Conservation (phyloP, 176 grass and related monocot genomes). For the Avena atlantica region DNA sequence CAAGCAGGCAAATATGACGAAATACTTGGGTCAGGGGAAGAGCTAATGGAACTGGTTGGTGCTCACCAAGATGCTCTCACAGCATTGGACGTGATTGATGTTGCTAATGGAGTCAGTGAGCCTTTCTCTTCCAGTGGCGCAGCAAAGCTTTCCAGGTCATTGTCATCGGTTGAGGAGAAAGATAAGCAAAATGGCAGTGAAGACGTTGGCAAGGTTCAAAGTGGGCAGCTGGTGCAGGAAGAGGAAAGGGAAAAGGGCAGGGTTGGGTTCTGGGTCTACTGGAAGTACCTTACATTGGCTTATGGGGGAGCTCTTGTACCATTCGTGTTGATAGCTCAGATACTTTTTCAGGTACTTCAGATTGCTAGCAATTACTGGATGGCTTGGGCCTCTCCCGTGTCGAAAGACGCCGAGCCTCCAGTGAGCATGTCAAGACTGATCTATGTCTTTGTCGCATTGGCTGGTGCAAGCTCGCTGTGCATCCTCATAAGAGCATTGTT, state of each 20-base stretch:
- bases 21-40: constrained; percentile 65
- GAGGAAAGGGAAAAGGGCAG: constrained; percentile 93
- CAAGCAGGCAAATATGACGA: constrained; percentile 77
- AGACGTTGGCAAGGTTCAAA: constrained; percentile 32
- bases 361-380: constrained; percentile 97
- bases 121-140: constrained; percentile 10
- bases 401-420: constrained; percentile 57
- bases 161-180: constrained; percentile 34
- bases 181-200: constrained; percentile 43
- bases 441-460: constrained; percentile 69
- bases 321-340: constrained; percentile 67
- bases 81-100: constrained; percentile 46
- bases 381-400: constrained; percentile 78
- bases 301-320: constrained; percentile 81
- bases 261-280: constrained; percentile 88
- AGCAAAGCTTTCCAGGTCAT: constrained; percentile 12
- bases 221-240: constrained; percentile 84
- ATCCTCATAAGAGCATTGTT: constrained; percentile 67
- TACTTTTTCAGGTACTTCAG: constrained; percentile 87
- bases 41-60: constrained; percentile 84
- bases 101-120: constrained; percentile 4
- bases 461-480: constrained; percentile 66
- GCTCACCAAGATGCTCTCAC: constrained; percentile 76
- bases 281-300: constrained; percentile 81
- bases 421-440: constrained; percentile 69